Percentiles rank a stretch among this genome's conserved stretches.
Conservation (phyloP, 148 eudicot genomes). For the Rhododendron molle region DNA sequence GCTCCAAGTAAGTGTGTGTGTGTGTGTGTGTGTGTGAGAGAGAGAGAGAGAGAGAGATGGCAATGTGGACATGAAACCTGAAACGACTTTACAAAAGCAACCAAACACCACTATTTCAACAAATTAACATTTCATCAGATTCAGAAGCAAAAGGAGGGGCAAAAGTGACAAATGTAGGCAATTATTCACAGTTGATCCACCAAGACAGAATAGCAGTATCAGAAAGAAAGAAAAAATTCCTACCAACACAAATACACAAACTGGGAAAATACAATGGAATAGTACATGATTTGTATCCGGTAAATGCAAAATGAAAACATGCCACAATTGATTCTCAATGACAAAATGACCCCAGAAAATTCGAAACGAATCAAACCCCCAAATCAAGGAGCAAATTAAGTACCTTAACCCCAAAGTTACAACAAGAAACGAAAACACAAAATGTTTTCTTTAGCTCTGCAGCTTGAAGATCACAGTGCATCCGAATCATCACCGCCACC, state of each 20-base stretch:
- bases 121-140: slow-evolving; percentile 9
- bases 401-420: not conserved
- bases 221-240: not conserved
- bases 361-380: not conserved
- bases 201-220: not conserved
- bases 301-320: not conserved
- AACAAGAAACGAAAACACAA: not conserved
- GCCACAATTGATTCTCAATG: slow-evolving; percentile 8
- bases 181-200: not conserved
- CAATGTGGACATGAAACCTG: not conserved
- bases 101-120: slow-evolving; percentile 9
- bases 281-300: not conserved
- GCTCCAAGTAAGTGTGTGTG: not conserved
- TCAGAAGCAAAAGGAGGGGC: not conserved
- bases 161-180: not conserved
- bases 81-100: not conserved
- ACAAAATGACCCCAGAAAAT: slow-evolving; percentile 11
- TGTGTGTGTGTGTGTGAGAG: not conserved
- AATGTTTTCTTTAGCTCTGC: not conserved
- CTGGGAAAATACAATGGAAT: not conserved
- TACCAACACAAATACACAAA: slow-evolving; percentile 5
- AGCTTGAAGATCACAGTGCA: slow-evolving; percentile 6
- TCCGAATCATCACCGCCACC: slow-evolving; percentile 20
- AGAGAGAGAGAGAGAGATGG: not conserved
- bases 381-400: not conserved